Conservation (phyloP, 2,329 filamentous ascomycete genomes). For the Calonectria henricotiae region DNA sequence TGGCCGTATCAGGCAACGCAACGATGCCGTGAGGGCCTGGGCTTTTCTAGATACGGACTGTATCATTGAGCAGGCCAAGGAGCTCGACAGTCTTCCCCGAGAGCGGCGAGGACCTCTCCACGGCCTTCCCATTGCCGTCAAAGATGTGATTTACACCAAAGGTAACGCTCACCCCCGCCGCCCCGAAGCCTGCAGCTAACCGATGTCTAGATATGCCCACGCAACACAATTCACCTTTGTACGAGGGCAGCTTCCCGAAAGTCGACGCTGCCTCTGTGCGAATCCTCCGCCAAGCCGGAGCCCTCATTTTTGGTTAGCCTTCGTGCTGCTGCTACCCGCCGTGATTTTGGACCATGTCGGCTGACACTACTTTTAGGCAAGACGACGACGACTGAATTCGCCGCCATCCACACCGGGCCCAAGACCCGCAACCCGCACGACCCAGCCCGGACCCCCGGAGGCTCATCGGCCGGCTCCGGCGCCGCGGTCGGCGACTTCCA, state of each 20-base stretch:
- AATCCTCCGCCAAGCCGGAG: constrained; percentile 70
- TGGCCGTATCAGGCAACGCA: constrained; percentile 62
- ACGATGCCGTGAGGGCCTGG: constrained; percentile 68
- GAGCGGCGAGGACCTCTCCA: constrained; percentile 71
- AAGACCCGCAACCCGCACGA: constrained; percentile 78
- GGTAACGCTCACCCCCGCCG: constrained; percentile 53
- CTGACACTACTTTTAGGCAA: constrained; percentile 42
- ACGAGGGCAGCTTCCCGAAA: constrained; percentile 62
- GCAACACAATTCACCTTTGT: constrained; percentile 71
- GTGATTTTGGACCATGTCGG: not conserved
- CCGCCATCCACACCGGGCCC: constrained; percentile 69
- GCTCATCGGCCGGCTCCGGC: constrained; percentile 79
- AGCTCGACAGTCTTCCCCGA: constrained; percentile 66
- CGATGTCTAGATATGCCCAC: constrained; percentile 69
- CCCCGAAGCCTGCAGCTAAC: not conserved
- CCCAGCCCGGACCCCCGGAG: constrained; percentile 75
- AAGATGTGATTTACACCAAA: constrained; percentile 74
- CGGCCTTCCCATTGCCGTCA: constrained; percentile 72
- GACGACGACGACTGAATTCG: constrained; percentile 76
- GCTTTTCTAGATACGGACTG: constrained; percentile 63
- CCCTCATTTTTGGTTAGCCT: constrained; percentile 66
- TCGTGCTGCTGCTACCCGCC: not conserved
- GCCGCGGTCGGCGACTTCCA: constrained; percentile 79
- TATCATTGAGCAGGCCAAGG: constrained; percentile 66
- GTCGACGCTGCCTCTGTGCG: constrained; percentile 70